A percentile compares a stretch with the other conserved stretches of the same genome.
Evolutionary conservation across 2,329 filamentous ascomycete genomes (phyloP).

Genomic region (Microascus cirrosus): DNA sequence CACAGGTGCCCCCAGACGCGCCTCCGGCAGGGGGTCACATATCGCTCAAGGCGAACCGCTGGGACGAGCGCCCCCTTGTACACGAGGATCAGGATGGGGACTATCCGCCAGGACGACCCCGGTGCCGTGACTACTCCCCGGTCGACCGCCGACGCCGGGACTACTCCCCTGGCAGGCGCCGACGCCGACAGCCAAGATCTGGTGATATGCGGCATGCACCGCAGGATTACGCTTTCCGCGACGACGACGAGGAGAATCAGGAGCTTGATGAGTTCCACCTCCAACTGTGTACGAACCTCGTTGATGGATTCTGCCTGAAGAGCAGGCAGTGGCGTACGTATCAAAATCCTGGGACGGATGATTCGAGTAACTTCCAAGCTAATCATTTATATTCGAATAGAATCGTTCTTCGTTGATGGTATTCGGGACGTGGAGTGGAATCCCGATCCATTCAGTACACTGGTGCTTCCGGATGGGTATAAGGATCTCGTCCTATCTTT

Average conservation of each 20-base stretch:
- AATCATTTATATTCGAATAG: neutral
- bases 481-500: constrained; percentile 34
- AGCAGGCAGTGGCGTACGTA: constrained; percentile 26
- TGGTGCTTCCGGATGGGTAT: constrained; percentile 35
- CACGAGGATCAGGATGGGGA: neutral
- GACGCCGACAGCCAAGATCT: no score
- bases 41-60: neutral
- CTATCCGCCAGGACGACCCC: no score
- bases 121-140: neutral
- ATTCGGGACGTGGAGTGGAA: constrained; percentile 35
- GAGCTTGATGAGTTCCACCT: constrained; percentile 26
- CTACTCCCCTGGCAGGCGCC: no score
- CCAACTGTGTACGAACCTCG: constrained; percentile 24
- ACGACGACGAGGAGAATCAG: constrained; percentile 13
- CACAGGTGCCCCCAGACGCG: neutral
- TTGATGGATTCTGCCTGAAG: constrained; percentile 37
- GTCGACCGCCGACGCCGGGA: no score
- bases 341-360: neutral
- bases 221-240: neutral
- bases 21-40: neutral
- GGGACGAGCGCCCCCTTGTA: neutral
- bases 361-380: neutral
- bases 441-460: constrained; percentile 31
- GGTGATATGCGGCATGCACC: neutral
- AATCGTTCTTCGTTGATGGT: constrained; percentile 30